Base-by-base conservation (phyloP, 106 monocot species). In the Phalaenopsis aphrodite region DNA sequence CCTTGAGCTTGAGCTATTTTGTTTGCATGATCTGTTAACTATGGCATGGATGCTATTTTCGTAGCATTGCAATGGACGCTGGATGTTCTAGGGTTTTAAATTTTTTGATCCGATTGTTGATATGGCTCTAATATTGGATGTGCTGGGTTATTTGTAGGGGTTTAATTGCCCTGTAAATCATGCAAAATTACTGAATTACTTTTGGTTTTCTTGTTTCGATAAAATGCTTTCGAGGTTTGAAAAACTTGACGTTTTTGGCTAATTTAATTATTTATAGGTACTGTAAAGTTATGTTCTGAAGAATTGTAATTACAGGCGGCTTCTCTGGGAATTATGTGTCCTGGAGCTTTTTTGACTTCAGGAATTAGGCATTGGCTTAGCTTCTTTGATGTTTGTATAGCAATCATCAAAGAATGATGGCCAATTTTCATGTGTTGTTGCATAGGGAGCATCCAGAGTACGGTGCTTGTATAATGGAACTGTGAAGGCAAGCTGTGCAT, bases 1-100 rank as follows among this genome's bases (percentile, higher is more conserved):
- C 93, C 91, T 88, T 80, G 8, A 19, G 61, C 91, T 88, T 80
- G 8, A 19, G 61, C 8, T 21, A 61, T n/a, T 21, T 61, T 21
- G 61, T 21, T 61, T 61, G 61, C 21, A 21, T 5, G 21, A 61
- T 61, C 21, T 19, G 19, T 21, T 23, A 21, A n/a, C 3, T 61
- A 61, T 61, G 5, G 61, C 2, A 4, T 3, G 21, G n/a, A 5
- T 61, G 61, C 61, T 5, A 61, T 61, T 12, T 61, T 61, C 5
- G 9, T 10, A 61, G 19, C n/a, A 21, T 61, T 61, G 7, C 23
- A 61, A n/a, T 18, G 4, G 61, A n/a, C 61, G 18, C 2, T 21
- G 21, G 61, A 52, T 61, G 61, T n/a, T n/a, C 21, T 21, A 61
- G 61, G 57, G 18, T 17, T 61, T 61, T 14, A 12, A 12, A 6